Conservation (phyloP, 768 basidiomycete genomes). For the Boletus fagicola region DNA sequence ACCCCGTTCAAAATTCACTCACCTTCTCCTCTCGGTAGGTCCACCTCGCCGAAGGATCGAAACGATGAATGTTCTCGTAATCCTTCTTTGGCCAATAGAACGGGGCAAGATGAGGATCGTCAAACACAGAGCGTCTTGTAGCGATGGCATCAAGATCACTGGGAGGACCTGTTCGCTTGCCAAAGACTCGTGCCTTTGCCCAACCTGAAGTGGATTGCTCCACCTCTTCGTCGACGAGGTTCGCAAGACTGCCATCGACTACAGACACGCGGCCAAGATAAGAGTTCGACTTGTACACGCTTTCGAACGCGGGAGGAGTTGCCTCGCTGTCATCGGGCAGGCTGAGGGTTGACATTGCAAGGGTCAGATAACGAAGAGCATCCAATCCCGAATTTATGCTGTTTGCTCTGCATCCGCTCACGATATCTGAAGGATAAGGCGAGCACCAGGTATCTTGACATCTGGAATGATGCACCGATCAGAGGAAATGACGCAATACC, state of each 20-base stretch:
- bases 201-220: neutral
- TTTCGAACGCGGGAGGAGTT: neutral
- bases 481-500: neutral
- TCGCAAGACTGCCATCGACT: neutral
- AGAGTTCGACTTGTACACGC: neutral
- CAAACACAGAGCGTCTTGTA: conserved; percentile 53
- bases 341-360: neutral
- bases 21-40: conserved; percentile 55
- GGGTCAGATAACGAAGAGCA: neutral
- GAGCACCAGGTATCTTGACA: neutral
- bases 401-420: neutral
- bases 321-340: neutral
- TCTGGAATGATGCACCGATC: neutral
- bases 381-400: neutral
- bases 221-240: conserved; percentile 13
- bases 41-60: conserved; percentile 59
- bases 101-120: conserved; percentile 41
- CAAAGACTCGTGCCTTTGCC: neutral
- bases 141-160: conserved; percentile 39
- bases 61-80: conserved; percentile 57
- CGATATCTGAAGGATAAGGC: neutral
- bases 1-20: no score
- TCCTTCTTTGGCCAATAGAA: conserved; percentile 44
- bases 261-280: neutral
- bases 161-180: neutral